Percentiles rank a stretch among this genome's conserved stretches.
Evolutionary conservation across 139 green algal species (phyloP).

Genomic region (Chlorella sp.): DNA sequence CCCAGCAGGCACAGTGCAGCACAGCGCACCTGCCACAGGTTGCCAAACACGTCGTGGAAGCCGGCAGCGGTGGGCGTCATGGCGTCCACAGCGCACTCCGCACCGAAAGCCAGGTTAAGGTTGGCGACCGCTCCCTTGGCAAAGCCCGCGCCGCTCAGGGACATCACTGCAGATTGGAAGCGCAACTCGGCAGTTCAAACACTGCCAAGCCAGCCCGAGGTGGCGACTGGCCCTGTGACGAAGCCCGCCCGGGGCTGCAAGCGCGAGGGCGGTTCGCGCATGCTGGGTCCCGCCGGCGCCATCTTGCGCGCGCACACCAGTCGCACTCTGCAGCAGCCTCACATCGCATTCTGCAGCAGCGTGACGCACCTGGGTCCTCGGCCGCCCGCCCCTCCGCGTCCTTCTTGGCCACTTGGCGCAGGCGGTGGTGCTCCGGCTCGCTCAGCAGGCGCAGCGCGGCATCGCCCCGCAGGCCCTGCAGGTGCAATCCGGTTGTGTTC

Average conservation of each 20-base stretch:
- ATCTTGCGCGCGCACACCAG: not conserved
- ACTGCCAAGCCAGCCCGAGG: no score
- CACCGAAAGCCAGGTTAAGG: constrained; percentile 73
- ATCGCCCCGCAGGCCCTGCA: constrained; percentile 32
- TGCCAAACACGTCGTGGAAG: constrained; percentile 56
- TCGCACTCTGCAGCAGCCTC: not conserved
- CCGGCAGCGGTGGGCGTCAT: constrained; percentile 52
- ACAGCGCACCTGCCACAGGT: constrained; percentile 45
- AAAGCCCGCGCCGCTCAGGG: constrained; percentile 28
- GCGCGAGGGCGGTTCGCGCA: not conserved
- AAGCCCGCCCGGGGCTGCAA: no score
- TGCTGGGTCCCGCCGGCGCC: not conserved
- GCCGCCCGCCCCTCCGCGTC: constrained; percentile 30
- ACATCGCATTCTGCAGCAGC: not conserved
- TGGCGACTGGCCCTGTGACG: no score
- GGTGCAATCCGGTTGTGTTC: no score
- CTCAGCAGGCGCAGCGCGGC: constrained; percentile 67
- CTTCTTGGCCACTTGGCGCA: constrained; percentile 40
- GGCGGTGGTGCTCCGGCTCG: constrained; percentile 71
- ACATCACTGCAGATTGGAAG: constrained; percentile 17
- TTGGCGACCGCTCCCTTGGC: constrained; percentile 40
- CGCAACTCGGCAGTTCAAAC: no score
- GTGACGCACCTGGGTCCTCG: constrained; percentile 21
- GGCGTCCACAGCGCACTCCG: constrained; percentile 66
- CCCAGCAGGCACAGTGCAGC: not conserved